phyloP scores from a whole-genome alignment of 1,284 basidiomycete genomes.

The Trametes sp. region DNA sequence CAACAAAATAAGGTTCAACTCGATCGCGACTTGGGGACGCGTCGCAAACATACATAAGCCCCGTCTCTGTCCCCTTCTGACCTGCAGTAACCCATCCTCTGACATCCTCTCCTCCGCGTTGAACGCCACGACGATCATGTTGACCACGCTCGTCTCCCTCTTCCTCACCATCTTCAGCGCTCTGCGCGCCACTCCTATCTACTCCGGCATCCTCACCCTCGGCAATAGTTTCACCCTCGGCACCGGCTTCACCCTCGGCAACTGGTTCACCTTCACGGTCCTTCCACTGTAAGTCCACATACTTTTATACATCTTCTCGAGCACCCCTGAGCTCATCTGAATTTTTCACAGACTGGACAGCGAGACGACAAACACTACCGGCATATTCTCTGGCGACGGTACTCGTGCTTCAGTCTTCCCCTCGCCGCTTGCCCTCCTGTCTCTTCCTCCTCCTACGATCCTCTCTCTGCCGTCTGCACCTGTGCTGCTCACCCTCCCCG shows the following conservation, averaged over 20 bases:
- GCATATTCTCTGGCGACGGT: not conserved
- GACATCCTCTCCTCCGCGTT: not conserved
- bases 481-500: not conserved
- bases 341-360: conserved; percentile 1
- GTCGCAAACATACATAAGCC: not conserved
- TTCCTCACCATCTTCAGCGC: conserved; percentile 13
- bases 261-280: not conserved
- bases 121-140: conserved; percentile 3
- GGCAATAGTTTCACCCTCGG: conserved; percentile 1
- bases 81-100: too few relatives aligned
- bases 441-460: not conserved
- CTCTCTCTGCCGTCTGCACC: not conserved
- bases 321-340: too few relatives aligned
- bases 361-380: not conserved
- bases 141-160: conserved; percentile 13
- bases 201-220: conserved; percentile 12
- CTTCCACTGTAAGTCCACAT: conserved; percentile 7
- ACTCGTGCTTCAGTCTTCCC: not conserved
- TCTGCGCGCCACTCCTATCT: conserved; percentile 10
- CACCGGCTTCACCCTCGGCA: not conserved
- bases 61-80: too few relatives aligned
- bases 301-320: too few relatives aligned
- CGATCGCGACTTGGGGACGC: not conserved
- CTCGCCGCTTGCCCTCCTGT: not conserved
- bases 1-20: conserved; percentile 7